phyloP scores from a whole-genome alignment of 805 yeast genomes.

The Kluyveromyces nonfermentans region DNA sequence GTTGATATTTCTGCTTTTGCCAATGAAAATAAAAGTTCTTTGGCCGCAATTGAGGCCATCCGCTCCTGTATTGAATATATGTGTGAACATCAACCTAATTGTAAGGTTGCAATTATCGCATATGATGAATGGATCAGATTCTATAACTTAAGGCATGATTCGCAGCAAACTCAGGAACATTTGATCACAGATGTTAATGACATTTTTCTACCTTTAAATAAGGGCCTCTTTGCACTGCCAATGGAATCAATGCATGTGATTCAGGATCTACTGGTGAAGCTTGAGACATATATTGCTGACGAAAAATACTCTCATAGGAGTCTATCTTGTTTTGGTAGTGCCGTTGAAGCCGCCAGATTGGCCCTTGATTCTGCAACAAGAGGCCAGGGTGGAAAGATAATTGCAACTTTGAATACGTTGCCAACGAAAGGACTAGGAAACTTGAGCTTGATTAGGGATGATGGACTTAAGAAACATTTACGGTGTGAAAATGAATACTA shows the following conservation, averaged over 20 bases:
- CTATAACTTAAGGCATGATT: slow-evolving; percentile 51
- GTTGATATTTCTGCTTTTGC: slow-evolving; percentile 61
- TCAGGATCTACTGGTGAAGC: slow-evolving; percentile 52
- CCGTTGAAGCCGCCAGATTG: slow-evolving; percentile 55
- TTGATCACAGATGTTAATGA: slow-evolving; percentile 54
- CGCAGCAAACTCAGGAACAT: slow-evolving; percentile 48
- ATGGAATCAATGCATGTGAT: slow-evolving; percentile 52
- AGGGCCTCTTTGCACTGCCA: slow-evolving; percentile 77
- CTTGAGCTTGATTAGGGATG: slow-evolving; percentile 34
- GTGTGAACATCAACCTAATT: slow-evolving; percentile 29
- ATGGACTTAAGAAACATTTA: slow-evolving; percentile 42
- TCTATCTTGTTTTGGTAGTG: slow-evolving; percentile 74
- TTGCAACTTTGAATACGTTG: slow-evolving; percentile 52
- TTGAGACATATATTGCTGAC: slow-evolving; percentile 30
- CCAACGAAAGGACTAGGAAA: slow-evolving; percentile 82
- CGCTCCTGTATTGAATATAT: slow-evolving; percentile 39
- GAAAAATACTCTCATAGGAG: slow-evolving; percentile 21
- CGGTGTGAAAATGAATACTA: slow-evolving; percentile 56
- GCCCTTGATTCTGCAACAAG: slow-evolving; percentile 42
- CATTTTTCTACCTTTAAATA: slow-evolving; percentile 62
- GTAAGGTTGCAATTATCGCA: slow-evolving; percentile 61
- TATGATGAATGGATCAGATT: slow-evolving; percentile 67
- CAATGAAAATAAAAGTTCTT: slow-evolving; percentile 44
- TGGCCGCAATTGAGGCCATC: slow-evolving; percentile 60
- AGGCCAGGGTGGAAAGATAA: slow-evolving; percentile 77